Percentiles rank a stretch among this genome's conserved stretches.
Conservation (phyloP, 208 protist species). For the Trypanosoma melophagium region DNA sequence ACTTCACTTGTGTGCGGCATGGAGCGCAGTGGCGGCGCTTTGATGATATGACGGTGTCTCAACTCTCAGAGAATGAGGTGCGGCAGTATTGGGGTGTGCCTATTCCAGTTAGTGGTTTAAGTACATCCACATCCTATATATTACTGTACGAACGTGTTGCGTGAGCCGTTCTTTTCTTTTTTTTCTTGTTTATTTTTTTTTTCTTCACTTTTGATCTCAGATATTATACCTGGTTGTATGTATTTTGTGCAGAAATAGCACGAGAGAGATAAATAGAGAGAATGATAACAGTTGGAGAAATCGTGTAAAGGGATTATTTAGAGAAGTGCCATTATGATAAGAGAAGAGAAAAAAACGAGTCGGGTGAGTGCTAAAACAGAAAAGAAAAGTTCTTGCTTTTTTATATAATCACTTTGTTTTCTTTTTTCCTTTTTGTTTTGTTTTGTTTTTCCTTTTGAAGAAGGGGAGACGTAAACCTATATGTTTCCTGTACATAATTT, state of each 20-base stretch:
- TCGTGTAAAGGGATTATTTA: background rate
- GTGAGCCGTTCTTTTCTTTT: slow-evolving; percentile 20
- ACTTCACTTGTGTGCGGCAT: slow-evolving; percentile 88
- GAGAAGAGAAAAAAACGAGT: background rate
- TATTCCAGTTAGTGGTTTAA: slow-evolving; percentile 44
- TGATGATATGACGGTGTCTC: slow-evolving; percentile 83
- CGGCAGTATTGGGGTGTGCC: slow-evolving; percentile 85
- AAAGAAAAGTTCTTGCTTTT: too few relatives aligned
- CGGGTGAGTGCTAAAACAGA: too few relatives aligned
- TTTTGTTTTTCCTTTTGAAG: too few relatives aligned
- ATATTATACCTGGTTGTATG: too few relatives aligned
- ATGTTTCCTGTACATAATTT: too few relatives aligned
- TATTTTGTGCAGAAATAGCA: too few relatives aligned
- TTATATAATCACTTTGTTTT: too few relatives aligned
- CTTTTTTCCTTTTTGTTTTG: too few relatives aligned
- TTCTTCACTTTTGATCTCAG: too few relatives aligned
- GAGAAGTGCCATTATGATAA: background rate
- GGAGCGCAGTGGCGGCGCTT: slow-evolving; percentile 83
- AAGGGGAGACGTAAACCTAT: too few relatives aligned
- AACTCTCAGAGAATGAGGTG: slow-evolving; percentile 78
- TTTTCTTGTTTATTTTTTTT: too few relatives aligned
- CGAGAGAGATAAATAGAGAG: slow-evolving; percentile 15
- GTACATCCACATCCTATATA: slow-evolving; percentile 86
- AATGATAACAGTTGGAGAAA: slow-evolving; percentile 3
- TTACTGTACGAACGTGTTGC: slow-evolving; percentile 86